Base-by-base conservation (phyloP, 2,329 filamentous ascomycete genomes). In the Raffaelea albimanens region DNA sequence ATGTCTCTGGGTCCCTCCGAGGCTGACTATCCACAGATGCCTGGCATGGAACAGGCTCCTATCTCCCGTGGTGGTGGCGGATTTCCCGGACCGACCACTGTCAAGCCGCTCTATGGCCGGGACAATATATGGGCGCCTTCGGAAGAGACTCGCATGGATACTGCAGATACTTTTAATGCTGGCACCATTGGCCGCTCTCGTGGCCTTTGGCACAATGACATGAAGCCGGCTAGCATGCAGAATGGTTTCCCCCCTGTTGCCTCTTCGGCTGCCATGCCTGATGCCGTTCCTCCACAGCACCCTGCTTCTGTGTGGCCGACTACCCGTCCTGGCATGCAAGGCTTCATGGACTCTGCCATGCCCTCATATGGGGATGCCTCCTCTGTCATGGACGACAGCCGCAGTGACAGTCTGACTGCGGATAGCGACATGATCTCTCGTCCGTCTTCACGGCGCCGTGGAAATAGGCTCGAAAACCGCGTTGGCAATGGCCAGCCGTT, bases 101-200 rank as follows among this genome's bases (percentile, higher is more conserved):
- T 59, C 47, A 71, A 69, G 44, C 59, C 64, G 20, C 65, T 64
- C 44, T 60, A 66, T 33, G 50, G 51, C 22, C 64, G 64, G 18
- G 74, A 74, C 41, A 70, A 61, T 52, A 64, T 67, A 34, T 84
- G 80, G 81, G 58, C 67, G 10, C 59, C 62, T 11, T 65, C 65
- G 40, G 78, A 82, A 19, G 79, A 82, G 58, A 61, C 65, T 55
- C 70, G 71, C 45, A 77, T 77, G 11, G 78, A 82, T 49, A 70
- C 70, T 31, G 75, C 73, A 57, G 79, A 83, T 54, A 61, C 70
- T 31, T 54, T 76, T 45, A 72, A 76, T 16, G 58, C 68, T 20
- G 69, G 69, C 1, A 47, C 46, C 7, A 49, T 54, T 43, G 49
- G 50, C 14, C 47, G 47, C 20, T 34, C 49, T 19, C 49, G 48